Base-by-base conservation (phyloP, 345 rosid species). In the Camelina hispida region DNA sequence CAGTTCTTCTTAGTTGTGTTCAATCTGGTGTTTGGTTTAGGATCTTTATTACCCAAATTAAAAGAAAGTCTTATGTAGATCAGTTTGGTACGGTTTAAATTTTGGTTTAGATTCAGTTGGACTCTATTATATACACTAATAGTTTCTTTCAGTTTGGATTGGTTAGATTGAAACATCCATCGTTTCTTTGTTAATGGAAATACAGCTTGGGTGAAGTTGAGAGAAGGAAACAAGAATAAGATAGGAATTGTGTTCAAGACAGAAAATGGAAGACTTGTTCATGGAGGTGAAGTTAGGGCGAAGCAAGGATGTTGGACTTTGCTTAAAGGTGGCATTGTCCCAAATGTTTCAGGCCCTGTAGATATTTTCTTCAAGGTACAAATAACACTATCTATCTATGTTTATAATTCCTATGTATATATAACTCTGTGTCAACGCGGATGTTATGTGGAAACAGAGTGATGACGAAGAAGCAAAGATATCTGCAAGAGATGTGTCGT, bases 271-370 rank as follows among this genome's bases (percentile, higher is more conserved):
- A 73, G 63, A 69, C 52, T 83, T 68, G 76, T 81, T 25, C 80
- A 15, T n/a, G 88, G 74, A 2, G 96, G 92, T 60, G 53, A 75
- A 75, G 84, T 83, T 15, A 14, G 59, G 6, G 92, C 98, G 3
- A 76, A 73, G 48, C 54, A 81, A 13, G 84, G 92, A 20, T 93
- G 96, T 79, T 93, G 98, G 98, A 85, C 96, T 53, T 52, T 91
- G 70, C 83, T 91, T 32, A 87, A 89, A 85, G 97, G 93, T 35
- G 98, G 97, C 35, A 38, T 88, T 2, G 74, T 66, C 30, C 87
- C 92, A 3, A 75, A 89, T 67, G 80, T 81, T 78, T 78, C 91
- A 13, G 77, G 83, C 55, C 73, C 68, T 37, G 85, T 72, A 34
- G 84, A 89, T 38, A 76, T 89, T 70, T 68, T 83, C 61, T 79